A percentile compares a stretch with the other conserved stretches of the same genome.
phyloP scores from a whole-genome alignment of 306 rosid genomes.

The Cercis canadensis region DNA sequence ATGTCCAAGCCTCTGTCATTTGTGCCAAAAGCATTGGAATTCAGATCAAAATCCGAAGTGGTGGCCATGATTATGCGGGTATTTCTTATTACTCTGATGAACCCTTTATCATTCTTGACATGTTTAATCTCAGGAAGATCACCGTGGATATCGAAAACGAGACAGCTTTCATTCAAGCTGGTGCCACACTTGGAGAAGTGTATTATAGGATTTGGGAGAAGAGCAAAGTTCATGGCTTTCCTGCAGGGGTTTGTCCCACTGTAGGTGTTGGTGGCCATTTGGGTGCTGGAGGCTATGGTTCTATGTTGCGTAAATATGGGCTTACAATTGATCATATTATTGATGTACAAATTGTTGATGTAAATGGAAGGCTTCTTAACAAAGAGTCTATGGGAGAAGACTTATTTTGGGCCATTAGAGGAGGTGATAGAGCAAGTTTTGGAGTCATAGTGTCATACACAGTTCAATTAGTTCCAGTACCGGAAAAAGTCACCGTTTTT shows the following conservation, averaged over 20 bases:
- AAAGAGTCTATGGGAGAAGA: background rate
- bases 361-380: conserved; percentile 15
- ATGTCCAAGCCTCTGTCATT: background rate
- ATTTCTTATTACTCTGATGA: background rate
- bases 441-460: conserved; percentile 31
- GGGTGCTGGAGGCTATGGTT: conserved; percentile 28
- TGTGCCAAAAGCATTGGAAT: background rate
- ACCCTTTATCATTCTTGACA: conserved; percentile 2
- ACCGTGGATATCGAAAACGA: background rate
- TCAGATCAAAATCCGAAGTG: background rate
- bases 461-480: conserved; percentile 4
- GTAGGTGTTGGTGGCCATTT: conserved; percentile 26
- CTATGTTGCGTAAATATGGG: conserved; percentile 27
- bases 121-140: conserved; percentile 6
- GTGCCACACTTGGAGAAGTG: conserved; percentile 29
- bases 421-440: conserved; percentile 27
- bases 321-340: conserved; percentile 15
- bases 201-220: conserved; percentile 27
- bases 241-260: conserved; percentile 34
- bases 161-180: conserved; percentile 17
- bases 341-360: conserved; percentile 29
- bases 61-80: conserved; percentile 3
- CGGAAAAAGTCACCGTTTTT: conserved; percentile 3
- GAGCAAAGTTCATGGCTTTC: conserved; percentile 29
- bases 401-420: background rate